Evolutionary conservation across 116 monocot genomes (phyloP).

Genomic region (Papilionanthe hybrid): DNA sequence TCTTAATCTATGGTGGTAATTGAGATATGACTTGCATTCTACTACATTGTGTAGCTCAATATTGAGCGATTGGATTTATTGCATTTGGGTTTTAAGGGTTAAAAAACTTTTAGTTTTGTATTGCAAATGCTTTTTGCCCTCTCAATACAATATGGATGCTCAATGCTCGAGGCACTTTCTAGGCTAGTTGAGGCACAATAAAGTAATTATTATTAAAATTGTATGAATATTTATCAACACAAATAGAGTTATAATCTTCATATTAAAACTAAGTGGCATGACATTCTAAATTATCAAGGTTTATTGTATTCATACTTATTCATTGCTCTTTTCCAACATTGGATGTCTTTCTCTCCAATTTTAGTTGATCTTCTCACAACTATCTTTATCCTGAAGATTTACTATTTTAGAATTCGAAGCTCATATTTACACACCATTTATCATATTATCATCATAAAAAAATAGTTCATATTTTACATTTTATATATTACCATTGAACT

Average conservation of each 20-base stretch:
- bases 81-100: not conserved
- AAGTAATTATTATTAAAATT: not conserved
- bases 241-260: not conserved
- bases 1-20: not conserved
- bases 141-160: not conserved
- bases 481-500: too few relatives aligned
- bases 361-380: too few relatives aligned
- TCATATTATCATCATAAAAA: too few relatives aligned
- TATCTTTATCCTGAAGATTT: too few relatives aligned
- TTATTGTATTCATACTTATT: not conserved
- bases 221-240: not conserved
- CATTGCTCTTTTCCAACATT: too few relatives aligned
- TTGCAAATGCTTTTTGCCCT: not conserved
- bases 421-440: too few relatives aligned
- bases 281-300: not conserved
- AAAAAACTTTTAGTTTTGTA: not conserved
- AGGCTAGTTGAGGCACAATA: not conserved
- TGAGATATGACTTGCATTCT: not conserved
- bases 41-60: not conserved
- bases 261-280: not conserved
- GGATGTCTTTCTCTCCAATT: too few relatives aligned
- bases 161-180: not conserved
- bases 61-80: not conserved
- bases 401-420: too few relatives aligned
- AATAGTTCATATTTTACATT: too few relatives aligned